Evolutionary conservation across 2,329 filamentous ascomycete species (phyloP).

Genomic region (Huntiella moniliformis): DNA sequence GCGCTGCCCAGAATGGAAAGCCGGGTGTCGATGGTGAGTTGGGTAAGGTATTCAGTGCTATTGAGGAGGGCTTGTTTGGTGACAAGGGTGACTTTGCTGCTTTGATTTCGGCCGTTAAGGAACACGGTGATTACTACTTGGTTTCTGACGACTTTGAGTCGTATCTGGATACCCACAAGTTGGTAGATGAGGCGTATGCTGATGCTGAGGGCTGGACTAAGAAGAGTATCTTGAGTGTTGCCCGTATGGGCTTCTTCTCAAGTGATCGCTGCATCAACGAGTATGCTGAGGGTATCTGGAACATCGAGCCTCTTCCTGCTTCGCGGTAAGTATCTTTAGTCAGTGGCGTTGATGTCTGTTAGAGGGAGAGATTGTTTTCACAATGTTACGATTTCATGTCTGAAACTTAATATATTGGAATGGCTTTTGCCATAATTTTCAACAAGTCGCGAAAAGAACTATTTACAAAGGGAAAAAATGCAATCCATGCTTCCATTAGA

Average conservation of each 20-base stretch:
- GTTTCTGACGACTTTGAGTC: conserved; percentile 95
- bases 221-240: conserved; percentile 75
- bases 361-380: too few species aligned
- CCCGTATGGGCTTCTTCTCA: conserved; percentile 94
- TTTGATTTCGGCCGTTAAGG: conserved; percentile 64
- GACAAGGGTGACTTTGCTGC: conserved; percentile 61
- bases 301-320: conserved; percentile 55
- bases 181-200: conserved; percentile 82
- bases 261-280: conserved; percentile 91
- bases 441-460: too few species aligned
- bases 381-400: too few species aligned
- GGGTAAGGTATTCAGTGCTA: conserved; percentile 63
- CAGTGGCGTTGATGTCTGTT: too few species aligned
- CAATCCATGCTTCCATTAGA: too few species aligned
- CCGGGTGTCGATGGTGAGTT: conserved; percentile 51
- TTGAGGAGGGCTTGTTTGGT: conserved; percentile 66
- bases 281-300: conserved; percentile 96
- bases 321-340: too few species aligned
- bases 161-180: conserved; percentile 75
- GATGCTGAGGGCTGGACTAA: conserved; percentile 85
- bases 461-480: too few species aligned
- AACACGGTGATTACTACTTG: conserved; percentile 94
- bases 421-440: too few species aligned
- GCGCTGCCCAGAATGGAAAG: conserved; percentile 35
- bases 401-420: too few species aligned